Evolutionary conservation across 2,329 filamentous ascomycete genomes (phyloP).

Genomic region (Hypoxylon sp.): DNA sequence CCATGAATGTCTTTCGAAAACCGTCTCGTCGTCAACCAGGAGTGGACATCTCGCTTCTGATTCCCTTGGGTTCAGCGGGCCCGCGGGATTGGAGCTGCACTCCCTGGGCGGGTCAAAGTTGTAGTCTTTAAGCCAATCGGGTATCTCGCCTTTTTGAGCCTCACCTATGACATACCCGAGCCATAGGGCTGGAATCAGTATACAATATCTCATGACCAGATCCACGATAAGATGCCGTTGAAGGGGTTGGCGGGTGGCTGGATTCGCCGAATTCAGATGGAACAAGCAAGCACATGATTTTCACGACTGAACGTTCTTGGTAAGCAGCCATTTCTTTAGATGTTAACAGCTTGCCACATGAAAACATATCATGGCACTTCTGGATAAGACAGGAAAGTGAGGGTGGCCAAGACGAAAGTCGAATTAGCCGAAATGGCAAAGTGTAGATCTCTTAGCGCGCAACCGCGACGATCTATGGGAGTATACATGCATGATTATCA

Average conservation of each 20-base stretch:
- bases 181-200: slow-evolving; percentile 21
- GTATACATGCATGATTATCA: slow-evolving; percentile 11
- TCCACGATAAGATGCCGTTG: not conserved
- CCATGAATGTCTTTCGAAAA: slow-evolving; percentile 32
- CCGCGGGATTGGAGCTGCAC: slow-evolving; percentile 30
- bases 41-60: slow-evolving; percentile 19
- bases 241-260: not conserved
- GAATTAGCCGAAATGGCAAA: slow-evolving; percentile 45
- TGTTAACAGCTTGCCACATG: slow-evolving; percentile 35
- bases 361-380: slow-evolving; percentile 2
- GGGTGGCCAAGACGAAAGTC: slow-evolving; percentile 33
- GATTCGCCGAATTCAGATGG: not conserved
- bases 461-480: slow-evolving; percentile 7
- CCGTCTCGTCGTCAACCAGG: slow-evolving; percentile 39
- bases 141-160: slow-evolving; percentile 21
- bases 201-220: slow-evolving; percentile 20
- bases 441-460: slow-evolving; percentile 36
- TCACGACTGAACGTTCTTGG: slow-evolving; percentile 10
- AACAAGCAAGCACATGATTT: slow-evolving; percentile 20
- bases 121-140: slow-evolving; percentile 36
- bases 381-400: slow-evolving; percentile 16
- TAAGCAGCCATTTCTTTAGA: slow-evolving; percentile 8
- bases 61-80: slow-evolving; percentile 22
- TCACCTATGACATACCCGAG: slow-evolving; percentile 3
- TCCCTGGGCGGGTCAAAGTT: slow-evolving; percentile 29